phyloP scores from a whole-genome alignment of 2,329 filamentous ascomycete genomes.

The Emmonsia crescens region DNA sequence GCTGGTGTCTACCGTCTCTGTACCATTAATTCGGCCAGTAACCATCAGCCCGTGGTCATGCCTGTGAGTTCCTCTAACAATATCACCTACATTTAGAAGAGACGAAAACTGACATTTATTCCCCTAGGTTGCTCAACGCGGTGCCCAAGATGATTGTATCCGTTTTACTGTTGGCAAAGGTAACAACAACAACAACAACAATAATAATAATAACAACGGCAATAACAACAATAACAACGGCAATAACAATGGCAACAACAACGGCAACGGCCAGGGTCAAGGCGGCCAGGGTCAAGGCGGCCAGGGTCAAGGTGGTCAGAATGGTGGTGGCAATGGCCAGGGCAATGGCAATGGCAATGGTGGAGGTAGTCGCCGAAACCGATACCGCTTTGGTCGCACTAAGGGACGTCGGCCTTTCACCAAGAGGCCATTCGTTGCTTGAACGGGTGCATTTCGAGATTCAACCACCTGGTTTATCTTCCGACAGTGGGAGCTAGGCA shows the following conservation, averaged over 20 bases:
- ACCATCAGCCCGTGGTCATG: constrained; percentile 50
- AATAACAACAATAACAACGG: constrained; percentile 2
- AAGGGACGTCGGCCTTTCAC: not conserved
- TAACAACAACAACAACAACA: constrained; percentile 5
- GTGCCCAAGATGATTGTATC: constrained; percentile 43
- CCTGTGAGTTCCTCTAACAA: constrained; percentile 22
- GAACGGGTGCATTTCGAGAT: not conserved
- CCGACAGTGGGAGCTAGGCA: not conserved
- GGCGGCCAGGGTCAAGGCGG: not conserved
- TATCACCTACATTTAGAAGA: constrained; percentile 6
- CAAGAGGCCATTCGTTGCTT: constrained; percentile 3
- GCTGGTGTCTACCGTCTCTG: constrained; percentile 42
- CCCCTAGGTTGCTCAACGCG: constrained; percentile 39
- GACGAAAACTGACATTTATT: not conserved
- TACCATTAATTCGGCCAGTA: constrained; percentile 41
- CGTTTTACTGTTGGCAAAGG: constrained; percentile 35
- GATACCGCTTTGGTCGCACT: not conserved
- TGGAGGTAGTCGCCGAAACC: not conserved
- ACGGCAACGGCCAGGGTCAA: constrained; percentile 4
- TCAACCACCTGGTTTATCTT: not conserved
- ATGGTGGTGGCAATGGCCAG: not conserved
- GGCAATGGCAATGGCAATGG: not conserved
- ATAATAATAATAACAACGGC: constrained; percentile 2
- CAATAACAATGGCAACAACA: constrained; percentile 4
- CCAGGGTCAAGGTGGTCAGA: not conserved